Base-by-base conservation (phyloP, 2,329 filamentous ascomycete genomes). In the Pseudogymnoascus sp. region DNA sequence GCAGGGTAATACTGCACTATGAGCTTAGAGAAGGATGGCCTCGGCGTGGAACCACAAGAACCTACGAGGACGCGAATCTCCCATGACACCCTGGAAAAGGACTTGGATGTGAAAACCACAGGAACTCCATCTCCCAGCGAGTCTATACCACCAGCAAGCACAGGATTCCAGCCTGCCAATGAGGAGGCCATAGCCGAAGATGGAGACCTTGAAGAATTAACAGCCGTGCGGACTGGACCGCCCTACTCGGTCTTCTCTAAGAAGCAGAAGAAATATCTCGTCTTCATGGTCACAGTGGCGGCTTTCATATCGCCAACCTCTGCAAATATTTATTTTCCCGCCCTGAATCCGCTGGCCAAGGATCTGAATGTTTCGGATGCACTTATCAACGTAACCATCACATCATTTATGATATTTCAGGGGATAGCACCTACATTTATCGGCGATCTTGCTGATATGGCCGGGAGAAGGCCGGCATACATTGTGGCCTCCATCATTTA, bases 401-500 rank as follows among this genome's bases (percentile, higher is more conserved):
- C 62, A 18, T 63, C 62, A 37, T 63, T 61, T 42, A 38, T 62
- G 28, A 44, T 62, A 34, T 36, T 63, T 16, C 46, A 61, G 31
- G 37, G 36, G 37, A 38, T 64, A 14, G 60, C 40, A 14, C 60
- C 60, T n/a, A 44, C 60, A 36, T 46, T 62, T 25, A 50, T 62
- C 23, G 60, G 60, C 36, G 40, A 50, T 59, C 18, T 50, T 18
- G 60, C 82, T 0, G 84, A 86, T 68, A 77, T 72, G 2, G 74
- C 75, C 2, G 82, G 83, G 1, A 76, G 82, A 18, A 75, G 82
- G 2, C 81, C 81, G 0, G 81, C 81, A 1, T 84, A 82, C 65
- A 64, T 83, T 2, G 62, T 81, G 23, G 79, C 77, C 64, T 84
- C 84, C 62, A 67, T 76, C 25, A 74, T 84, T 23, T 84, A 81